These are phyloP conservation scores for Fraxinus nigra DNA, from an alignment of 305 asterid species.

Conservation along the genomic window DNA sequence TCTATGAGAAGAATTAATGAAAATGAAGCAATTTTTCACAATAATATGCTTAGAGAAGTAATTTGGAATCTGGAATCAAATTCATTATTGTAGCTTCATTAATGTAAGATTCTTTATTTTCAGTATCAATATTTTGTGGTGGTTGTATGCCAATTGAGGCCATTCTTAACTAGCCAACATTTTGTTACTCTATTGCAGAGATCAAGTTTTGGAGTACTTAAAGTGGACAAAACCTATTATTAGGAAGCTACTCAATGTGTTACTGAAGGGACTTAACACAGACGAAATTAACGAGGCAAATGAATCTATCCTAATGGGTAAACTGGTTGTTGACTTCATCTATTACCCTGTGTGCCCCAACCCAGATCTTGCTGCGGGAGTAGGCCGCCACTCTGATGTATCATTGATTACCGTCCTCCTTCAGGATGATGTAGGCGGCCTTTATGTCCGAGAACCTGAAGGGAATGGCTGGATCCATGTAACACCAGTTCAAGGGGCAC, in stretches of 20 bases:
- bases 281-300: constrained; percentile 33
- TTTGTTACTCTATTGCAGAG: constrained; percentile 23
- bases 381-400: constrained; percentile 41
- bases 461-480: constrained; percentile 48
- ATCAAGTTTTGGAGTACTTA: constrained; percentile 43
- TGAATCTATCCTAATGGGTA: constrained; percentile 41
- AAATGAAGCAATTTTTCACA: background rate
- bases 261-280: constrained; percentile 42
- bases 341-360: constrained; percentile 45
- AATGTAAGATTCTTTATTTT: background rate
- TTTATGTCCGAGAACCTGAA: constrained; percentile 35
- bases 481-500: constrained; percentile 38
- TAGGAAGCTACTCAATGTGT: constrained; percentile 32
- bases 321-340: constrained; percentile 25
- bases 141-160: background rate
- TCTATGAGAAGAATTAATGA: background rate
- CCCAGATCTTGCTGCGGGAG: constrained; percentile 44
- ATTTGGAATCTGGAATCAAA: background rate
- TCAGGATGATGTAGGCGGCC: constrained; percentile 54
- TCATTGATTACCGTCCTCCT: constrained; percentile 42
- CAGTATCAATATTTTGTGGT: background rate
- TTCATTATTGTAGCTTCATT: background rate
- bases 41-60: background rate
- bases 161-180: background rate
- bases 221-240: constrained; percentile 42